Evolutionary conservation across 192 early-diverging fungal genomes (phyloP), one percentile per base, ranked within the genome.

Genomic region (Podila verticillata): DNA sequence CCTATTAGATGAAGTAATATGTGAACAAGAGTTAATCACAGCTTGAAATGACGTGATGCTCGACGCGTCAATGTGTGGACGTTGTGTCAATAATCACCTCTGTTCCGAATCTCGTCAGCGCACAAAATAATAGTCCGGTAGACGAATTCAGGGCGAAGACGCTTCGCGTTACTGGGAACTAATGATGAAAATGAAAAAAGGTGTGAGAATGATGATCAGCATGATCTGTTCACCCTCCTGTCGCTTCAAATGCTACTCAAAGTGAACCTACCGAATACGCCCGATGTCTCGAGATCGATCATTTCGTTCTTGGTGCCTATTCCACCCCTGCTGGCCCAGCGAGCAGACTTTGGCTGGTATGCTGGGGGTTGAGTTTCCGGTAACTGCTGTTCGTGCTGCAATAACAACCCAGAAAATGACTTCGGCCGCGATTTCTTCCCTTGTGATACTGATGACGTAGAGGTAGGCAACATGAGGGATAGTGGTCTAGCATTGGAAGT

Each of bases 81-180:
- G 15, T 3, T 44, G 2, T 44, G 39, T 15, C 39, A 44, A 44
- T 44, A 44, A 44, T 44, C 72, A 80, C 77, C 77, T 65, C 77
- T 48, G 12, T 19, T 26, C n/a, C 77, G 77, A 32, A 80, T 80
- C 48, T 80, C 77, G 35, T 72, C 77, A 3, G 70, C 77, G 24
- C 77, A 80, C 35, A 64, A 66, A 26, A 68, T 80, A 17, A 72
- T 65, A 15, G 70, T 58, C 24, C 66, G 58, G 34, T 80, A 80
- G 22, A 80, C 77, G 57, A 80, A 80, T 32, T 80, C 77, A n/a
- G 63, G 56, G 19, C 77, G 77, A 44, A 80, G 77, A 9, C 77
- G 77, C 44, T 68, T 65, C 12, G 65, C 70, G 32, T 31, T 59
- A 19, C 65, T 67, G 17, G 77, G 77, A 13, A 80, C 77, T 80